These are phyloP conservation scores for Limnomonas spitsbergensis DNA, from an alignment of 139 green algal genomes.

Conservation along the genomic window DNA sequence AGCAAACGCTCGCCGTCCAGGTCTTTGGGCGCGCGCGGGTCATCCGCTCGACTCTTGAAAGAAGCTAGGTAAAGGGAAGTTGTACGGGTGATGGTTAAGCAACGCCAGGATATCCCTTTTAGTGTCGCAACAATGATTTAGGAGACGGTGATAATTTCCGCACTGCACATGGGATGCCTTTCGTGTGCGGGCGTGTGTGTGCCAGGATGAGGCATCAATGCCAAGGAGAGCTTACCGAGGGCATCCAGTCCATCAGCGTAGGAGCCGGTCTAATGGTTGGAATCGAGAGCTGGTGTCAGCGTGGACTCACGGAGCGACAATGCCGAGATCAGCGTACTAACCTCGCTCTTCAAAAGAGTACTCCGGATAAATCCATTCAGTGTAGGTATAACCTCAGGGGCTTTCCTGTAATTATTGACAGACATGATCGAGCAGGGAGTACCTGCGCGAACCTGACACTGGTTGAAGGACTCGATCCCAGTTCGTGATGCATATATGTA, in stretches of 20 bases:
- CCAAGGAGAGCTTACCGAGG: background rate
- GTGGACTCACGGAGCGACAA: background rate
- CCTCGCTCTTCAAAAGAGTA: constrained; percentile 31
- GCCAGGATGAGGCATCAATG: background rate
- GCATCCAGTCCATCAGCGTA: constrained; percentile 2
- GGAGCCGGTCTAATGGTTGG: background rate
- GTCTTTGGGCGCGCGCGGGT: background rate
- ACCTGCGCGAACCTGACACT: too few relatives aligned
- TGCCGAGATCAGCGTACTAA: background rate
- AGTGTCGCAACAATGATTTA: background rate
- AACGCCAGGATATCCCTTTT: too few relatives aligned
- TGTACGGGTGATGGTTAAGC: background rate
- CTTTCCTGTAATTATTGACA: background rate
- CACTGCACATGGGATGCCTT: background rate
- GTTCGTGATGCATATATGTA: too few relatives aligned
- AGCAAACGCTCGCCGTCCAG: constrained; percentile 1
- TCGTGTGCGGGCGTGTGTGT: background rate
- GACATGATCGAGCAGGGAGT: too few relatives aligned
- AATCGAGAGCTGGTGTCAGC: background rate
- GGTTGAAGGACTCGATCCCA: too few relatives aligned
- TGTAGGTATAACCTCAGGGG: constrained; percentile 12
- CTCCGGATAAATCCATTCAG: constrained; percentile 27
- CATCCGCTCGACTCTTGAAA: background rate
- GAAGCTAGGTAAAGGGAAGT: background rate
- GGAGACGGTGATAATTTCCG: background rate